Conservation (phyloP, 352 stramenopile species). For the Pythium myriotylum region DNA sequence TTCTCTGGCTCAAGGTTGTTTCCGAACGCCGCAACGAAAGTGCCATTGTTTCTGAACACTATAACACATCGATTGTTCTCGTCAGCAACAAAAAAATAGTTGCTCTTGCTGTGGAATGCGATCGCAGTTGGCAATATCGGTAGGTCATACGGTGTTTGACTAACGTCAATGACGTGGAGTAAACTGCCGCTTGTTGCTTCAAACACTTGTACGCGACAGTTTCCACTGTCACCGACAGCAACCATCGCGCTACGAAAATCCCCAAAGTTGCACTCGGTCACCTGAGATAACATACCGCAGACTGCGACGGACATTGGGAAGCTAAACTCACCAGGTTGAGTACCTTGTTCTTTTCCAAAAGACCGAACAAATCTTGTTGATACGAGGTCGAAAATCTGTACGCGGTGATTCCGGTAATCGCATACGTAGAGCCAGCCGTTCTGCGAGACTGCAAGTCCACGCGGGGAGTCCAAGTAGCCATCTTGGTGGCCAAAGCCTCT, state of each 20-base stretch:
- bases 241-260: slow-evolving; percentile 49
- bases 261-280: slow-evolving; percentile 53
- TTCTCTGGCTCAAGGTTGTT: slow-evolving; percentile 46
- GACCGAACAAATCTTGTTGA: slow-evolving; percentile 23
- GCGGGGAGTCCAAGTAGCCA: slow-evolving; percentile 55
- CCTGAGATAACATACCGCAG: slow-evolving; percentile 36
- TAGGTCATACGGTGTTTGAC: slow-evolving; percentile 44
- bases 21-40: slow-evolving; percentile 52
- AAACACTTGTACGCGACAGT: slow-evolving; percentile 60
- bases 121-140: slow-evolving; percentile 44
- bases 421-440: slow-evolving; percentile 50
- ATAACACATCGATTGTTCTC: slow-evolving; percentile 43
- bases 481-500: slow-evolving; percentile 54
- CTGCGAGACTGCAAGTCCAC: slow-evolving; percentile 50
- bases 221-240: slow-evolving; percentile 52
- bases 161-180: slow-evolving; percentile 29
- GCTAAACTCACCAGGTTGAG: slow-evolving; percentile 41
- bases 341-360: slow-evolving; percentile 42
- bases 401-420: slow-evolving; percentile 71
- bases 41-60: slow-evolving; percentile 49
- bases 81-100: slow-evolving; percentile 52
- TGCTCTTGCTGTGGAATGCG: slow-evolving; percentile 48
- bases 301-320: slow-evolving; percentile 52
- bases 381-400: slow-evolving; percentile 59
- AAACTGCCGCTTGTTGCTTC: slow-evolving; percentile 32